Percentiles rank a stretch among this genome's conserved stretches.
phyloP scores from a whole-genome alignment of 306 rosid genomes.

The Acacia melanoxylon region DNA sequence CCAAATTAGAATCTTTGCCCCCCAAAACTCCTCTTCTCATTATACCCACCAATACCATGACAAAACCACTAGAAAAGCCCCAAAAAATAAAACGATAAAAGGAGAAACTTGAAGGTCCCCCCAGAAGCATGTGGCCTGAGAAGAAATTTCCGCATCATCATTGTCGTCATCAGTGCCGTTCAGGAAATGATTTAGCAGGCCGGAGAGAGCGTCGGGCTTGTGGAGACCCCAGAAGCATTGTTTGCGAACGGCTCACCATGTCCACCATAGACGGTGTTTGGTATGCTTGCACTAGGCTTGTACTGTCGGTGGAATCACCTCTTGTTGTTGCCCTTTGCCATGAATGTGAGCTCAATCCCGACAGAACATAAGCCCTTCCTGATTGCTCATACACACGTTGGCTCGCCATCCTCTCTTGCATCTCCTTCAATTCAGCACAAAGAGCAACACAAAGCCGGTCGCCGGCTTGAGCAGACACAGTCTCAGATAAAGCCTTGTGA shows the following conservation, averaged over 20 bases:
- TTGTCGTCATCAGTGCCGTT: slow-evolving; percentile 34
- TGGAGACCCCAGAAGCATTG: slow-evolving; percentile 52
- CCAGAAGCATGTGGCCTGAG: slow-evolving; percentile 21
- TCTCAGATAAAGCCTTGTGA: slow-evolving; percentile 51
- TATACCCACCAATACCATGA: slow-evolving; percentile 21
- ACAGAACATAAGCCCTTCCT: slow-evolving; percentile 87
- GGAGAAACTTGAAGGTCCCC: slow-evolving; percentile 30
- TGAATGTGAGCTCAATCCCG: slow-evolving; percentile 92
- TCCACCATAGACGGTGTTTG: slow-evolving; percentile 85
- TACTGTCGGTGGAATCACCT: slow-evolving; percentile 83
- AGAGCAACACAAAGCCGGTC: slow-evolving; percentile 68
- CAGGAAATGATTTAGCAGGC: slow-evolving; percentile 49
- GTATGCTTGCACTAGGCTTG: slow-evolving; percentile 66
- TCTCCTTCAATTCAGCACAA: slow-evolving; percentile 80
- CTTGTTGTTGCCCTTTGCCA: slow-evolving; percentile 94
- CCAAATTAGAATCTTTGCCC: slow-evolving; percentile 34
- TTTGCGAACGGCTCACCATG: slow-evolving; percentile 86
- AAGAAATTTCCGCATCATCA: slow-evolving; percentile 18
- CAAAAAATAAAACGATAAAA: not conserved
- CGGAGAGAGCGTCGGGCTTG: slow-evolving; percentile 40
- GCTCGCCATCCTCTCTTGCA: slow-evolving; percentile 92
- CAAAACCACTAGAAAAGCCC: slow-evolving; percentile 23
- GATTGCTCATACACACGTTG: slow-evolving; percentile 72
- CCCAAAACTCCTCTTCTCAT: slow-evolving; percentile 7
- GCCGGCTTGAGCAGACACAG: slow-evolving; percentile 59